A percentile compares a stretch with the other conserved stretches of the same genome.
phyloP scores from a whole-genome alignment of 2,329 filamentous ascomycete genomes.

The Colletotrichum trifolii region DNA sequence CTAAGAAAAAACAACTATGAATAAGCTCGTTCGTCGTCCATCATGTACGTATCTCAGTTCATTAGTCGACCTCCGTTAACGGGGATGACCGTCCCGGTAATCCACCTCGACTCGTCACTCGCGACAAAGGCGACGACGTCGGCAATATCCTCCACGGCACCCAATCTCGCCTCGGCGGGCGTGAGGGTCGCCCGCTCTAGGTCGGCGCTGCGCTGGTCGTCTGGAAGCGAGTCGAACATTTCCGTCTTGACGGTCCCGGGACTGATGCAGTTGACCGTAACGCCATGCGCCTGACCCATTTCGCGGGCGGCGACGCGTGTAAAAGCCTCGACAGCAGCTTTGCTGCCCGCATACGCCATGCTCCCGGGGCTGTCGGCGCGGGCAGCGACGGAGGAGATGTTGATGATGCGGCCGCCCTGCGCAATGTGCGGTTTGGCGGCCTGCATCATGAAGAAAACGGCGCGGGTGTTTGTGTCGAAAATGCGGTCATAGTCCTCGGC shows the following conservation, averaged over 20 bases:
- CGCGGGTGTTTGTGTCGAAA: conserved; percentile 37
- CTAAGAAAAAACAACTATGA: conserved; percentile 12
- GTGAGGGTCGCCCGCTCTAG: conserved; percentile 35
- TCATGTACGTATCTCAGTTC: conserved; percentile 20
- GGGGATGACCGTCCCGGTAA: conserved; percentile 36
- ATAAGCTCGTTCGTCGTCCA: not conserved
- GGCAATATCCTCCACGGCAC: conserved; percentile 37
- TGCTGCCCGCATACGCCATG: conserved; percentile 38
- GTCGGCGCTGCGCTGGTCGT: conserved; percentile 34
- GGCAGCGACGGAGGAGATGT: conserved; percentile 39
- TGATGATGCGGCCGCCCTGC: conserved; percentile 39
- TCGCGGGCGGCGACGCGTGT: conserved; percentile 37
- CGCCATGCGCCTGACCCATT: conserved; percentile 35
- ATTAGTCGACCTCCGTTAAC: conserved; percentile 37
- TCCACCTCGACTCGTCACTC: conserved; percentile 38
- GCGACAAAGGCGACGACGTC: conserved; percentile 37
- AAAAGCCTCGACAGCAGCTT: conserved; percentile 38
- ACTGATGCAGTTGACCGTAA: conserved; percentile 38
- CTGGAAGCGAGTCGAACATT: conserved; percentile 35
- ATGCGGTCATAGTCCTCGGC: conserved; percentile 38
- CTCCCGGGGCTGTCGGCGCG: conserved; percentile 33
- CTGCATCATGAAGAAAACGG: conserved; percentile 39
- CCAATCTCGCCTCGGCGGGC: conserved; percentile 36
- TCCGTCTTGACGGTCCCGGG: conserved; percentile 37
- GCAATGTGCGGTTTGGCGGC: conserved; percentile 36